These are phyloP conservation scores for Beauveria bassiana DNA, from an alignment of 2,329 filamentous ascomycete species.

Conservation along the genomic window DNA sequence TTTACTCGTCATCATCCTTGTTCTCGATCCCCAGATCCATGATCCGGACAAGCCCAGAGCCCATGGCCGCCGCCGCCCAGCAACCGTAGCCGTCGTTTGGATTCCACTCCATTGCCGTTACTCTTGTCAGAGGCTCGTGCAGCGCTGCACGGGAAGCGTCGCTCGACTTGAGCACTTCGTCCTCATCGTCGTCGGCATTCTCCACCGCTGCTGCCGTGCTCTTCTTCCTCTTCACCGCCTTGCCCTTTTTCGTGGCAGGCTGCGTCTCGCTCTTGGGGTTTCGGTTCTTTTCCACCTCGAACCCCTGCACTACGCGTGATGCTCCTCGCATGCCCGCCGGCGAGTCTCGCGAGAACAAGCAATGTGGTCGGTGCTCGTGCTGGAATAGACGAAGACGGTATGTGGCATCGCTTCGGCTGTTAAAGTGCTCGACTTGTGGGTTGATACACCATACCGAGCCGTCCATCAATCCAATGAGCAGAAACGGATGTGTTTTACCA, in stretches of 20 bases:
- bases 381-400: conserved; percentile 38
- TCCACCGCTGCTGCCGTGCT: conserved; percentile 19
- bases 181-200: conserved; percentile 25
- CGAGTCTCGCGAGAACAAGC: conserved; percentile 21
- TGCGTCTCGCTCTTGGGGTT: conserved; percentile 36
- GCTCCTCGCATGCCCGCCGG: conserved; percentile 33
- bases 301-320: conserved; percentile 45
- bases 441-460: conserved; percentile 44
- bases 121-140: conserved; percentile 54
- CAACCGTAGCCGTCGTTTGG: conserved; percentile 57
- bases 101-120: conserved; percentile 60
- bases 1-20: conserved; percentile 10
- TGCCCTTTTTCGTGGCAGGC: conserved; percentile 25
- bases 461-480: conserved; percentile 45
- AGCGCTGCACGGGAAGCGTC: conserved; percentile 40
- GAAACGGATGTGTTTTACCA: conserved; percentile 44
- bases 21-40: conserved; percentile 55
- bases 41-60: conserved; percentile 57
- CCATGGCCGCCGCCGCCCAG: conserved; percentile 61
- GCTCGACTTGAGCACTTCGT: conserved; percentile 23
- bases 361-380: conserved; percentile 41
- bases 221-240: conserved; percentile 27
- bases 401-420: conserved; percentile 23
- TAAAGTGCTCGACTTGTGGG: conserved; percentile 30
- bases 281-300: conserved; percentile 40